Conservation (phyloP, 2,329 filamentous ascomycete species). For the Helotiales sp. region DNA sequence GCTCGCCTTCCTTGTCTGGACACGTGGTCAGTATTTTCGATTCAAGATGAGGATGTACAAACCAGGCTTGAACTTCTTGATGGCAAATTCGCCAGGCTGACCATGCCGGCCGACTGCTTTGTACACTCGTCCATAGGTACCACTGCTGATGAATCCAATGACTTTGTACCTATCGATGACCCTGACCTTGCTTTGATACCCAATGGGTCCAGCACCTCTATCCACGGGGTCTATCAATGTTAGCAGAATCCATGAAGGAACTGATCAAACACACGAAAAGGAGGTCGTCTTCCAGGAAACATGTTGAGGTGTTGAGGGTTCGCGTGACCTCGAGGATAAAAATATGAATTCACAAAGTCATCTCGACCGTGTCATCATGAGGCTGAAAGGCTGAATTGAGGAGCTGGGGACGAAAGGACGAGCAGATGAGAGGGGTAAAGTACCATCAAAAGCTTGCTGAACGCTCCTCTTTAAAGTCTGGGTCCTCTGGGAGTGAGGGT, state of each 20-base stretch:
- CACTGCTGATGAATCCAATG: constrained; percentile 96
- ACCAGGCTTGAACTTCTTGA: constrained; percentile 76
- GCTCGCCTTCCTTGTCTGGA: constrained; percentile 89
- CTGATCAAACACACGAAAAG: constrained; percentile 34
- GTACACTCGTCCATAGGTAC: constrained; percentile 97
- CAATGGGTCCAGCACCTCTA: constrained; percentile 45
- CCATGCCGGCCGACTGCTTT: constrained; percentile 81
- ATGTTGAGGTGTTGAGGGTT: constrained; percentile 23
- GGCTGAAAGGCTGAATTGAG: constrained; percentile 14
- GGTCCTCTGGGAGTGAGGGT: constrained; percentile 36
- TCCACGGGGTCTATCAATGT: constrained; percentile 53
- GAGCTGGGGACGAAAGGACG: background rate
- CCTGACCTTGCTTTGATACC: constrained; percentile 76
- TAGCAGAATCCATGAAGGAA: constrained; percentile 34
- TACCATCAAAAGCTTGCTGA: constrained; percentile 63
- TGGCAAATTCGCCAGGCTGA: constrained; percentile 82
- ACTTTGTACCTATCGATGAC: constrained; percentile 94
- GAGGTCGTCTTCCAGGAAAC: constrained; percentile 30
- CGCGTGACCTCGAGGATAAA: constrained; percentile 4
- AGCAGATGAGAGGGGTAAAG: constrained; percentile 13
- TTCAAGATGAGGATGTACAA: constrained; percentile 3
- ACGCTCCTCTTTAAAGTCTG: constrained; percentile 58
- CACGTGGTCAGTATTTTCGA: constrained; percentile 3
- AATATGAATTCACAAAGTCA: constrained; percentile 18
- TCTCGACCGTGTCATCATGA: constrained; percentile 13